These are phyloP conservation scores for Calycina marina DNA, from an alignment of 2,329 filamentous ascomycete species.

Conservation along the genomic window DNA sequence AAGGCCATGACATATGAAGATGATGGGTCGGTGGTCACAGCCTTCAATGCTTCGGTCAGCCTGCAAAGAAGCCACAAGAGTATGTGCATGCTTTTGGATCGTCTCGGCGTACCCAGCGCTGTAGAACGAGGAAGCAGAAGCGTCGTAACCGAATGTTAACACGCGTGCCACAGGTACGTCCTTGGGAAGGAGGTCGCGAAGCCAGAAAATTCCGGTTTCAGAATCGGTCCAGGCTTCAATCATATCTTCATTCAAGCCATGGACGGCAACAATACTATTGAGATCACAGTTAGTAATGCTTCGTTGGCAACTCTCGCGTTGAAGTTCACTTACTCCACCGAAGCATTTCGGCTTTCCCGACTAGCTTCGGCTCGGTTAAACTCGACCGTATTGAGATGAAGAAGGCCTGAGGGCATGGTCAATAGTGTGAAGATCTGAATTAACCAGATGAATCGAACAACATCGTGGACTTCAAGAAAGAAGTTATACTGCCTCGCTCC, in stretches of 20 bases:
- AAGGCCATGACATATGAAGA: constrained; percentile 8
- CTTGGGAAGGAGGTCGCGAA: too few relatives aligned
- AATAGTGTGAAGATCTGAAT: too few relatives aligned
- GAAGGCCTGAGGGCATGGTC: constrained; percentile 6
- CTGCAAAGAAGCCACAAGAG: constrained; percentile 22
- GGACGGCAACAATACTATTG: constrained; percentile 24
- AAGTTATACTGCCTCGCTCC: too few relatives aligned
- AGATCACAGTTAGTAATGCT: neutral
- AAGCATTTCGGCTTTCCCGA: neutral
- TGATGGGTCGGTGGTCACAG: constrained; percentile 10
- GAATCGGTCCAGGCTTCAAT: constrained; percentile 22
- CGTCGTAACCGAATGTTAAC: constrained; percentile 15
- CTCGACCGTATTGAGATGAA: too few relatives aligned
- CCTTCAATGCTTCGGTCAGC: constrained; percentile 19
- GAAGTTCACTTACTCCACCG: neutral
- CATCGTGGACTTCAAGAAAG: too few relatives aligned
- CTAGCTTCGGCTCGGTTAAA: too few relatives aligned
- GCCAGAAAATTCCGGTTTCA: too few relatives aligned
- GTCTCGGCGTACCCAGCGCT: neutral
- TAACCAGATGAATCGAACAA: too few relatives aligned
- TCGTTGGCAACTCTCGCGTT: too few relatives aligned
- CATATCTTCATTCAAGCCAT: constrained; percentile 22
- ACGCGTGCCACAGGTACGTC: too few relatives aligned
- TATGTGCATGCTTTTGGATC: constrained; percentile 13
- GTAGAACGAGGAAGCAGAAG: constrained; percentile 6